These are phyloP conservation scores for Mychonastes homosphaera DNA, from an alignment of 139 green algal species.

Conservation along the genomic window DNA sequence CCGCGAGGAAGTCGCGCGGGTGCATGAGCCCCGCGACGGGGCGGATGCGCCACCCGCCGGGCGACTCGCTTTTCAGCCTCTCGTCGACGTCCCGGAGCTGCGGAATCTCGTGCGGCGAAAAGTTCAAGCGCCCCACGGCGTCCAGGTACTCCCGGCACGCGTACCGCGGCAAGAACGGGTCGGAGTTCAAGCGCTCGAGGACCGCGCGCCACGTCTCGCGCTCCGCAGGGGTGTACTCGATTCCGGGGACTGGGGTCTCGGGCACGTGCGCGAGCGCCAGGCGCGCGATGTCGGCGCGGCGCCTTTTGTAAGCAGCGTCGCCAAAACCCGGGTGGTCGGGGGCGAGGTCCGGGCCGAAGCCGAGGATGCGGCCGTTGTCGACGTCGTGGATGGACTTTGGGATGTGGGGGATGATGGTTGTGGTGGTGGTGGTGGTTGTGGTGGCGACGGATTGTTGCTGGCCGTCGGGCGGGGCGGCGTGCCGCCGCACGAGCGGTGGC, in stretches of 20 bases:
- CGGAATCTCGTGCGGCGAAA: slow-evolving; percentile 45
- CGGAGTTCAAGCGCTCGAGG: slow-evolving; percentile 52
- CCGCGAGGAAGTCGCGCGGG: slow-evolving; percentile 85
- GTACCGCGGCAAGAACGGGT: slow-evolving; percentile 50
- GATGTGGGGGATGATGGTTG: too few species aligned
- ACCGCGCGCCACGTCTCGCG: slow-evolving; percentile 52
- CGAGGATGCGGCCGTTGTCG: slow-evolving; percentile 66
- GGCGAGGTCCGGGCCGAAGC: slow-evolving; percentile 45
- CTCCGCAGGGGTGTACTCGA: slow-evolving; percentile 69
- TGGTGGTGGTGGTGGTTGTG: too few species aligned
- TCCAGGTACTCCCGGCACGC: slow-evolving; percentile 58
- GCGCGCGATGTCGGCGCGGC: slow-evolving; percentile 51
- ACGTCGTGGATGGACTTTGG: slow-evolving; percentile 50
- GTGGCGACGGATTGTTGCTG: too few species aligned
- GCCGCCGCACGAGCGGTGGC: too few species aligned
- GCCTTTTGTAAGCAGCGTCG: slow-evolving; percentile 66
- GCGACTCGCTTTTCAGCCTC: slow-evolving; percentile 25
- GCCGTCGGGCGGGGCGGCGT: too few species aligned
- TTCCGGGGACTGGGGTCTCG: slow-evolving; percentile 28
- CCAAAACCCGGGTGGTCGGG: slow-evolving; percentile 52
- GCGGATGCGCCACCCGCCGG: slow-evolving; percentile 22
- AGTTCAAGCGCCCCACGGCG: slow-evolving; percentile 51
- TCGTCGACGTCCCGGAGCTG: slow-evolving; percentile 68
- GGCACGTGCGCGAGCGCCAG: slow-evolving; percentile 39
- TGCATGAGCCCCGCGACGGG: slow-evolving; percentile 84